These are phyloP conservation scores for Ceratobasidium sp. DNA, from an alignment of 1,284 basidiomycete species.

Conservation along the genomic window DNA sequence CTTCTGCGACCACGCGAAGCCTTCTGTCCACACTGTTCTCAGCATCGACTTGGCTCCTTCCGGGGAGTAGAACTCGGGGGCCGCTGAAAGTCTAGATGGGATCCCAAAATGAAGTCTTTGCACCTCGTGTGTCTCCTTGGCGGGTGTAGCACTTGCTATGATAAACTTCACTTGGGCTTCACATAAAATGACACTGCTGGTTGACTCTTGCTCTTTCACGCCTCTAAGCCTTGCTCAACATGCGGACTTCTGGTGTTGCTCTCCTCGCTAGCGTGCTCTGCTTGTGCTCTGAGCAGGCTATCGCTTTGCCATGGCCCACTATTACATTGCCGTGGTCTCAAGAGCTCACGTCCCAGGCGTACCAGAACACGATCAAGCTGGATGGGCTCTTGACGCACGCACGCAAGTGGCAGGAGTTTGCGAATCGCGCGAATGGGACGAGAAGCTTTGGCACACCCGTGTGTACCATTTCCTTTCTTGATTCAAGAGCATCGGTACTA, in stretches of 20 bases:
- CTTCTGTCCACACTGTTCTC: too few species aligned
- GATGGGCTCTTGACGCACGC: slow-evolving; percentile 27
- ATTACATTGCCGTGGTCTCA: slow-evolving; percentile 1
- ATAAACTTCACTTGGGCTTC: too few species aligned
- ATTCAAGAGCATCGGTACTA: not conserved
- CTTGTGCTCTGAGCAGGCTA: slow-evolving; percentile 5
- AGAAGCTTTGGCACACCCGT: slow-evolving; percentile 26
- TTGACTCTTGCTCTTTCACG: too few species aligned
- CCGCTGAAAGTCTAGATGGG: not conserved
- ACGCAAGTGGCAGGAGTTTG: slow-evolving; percentile 31
- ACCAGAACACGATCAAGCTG: slow-evolving; percentile 21
- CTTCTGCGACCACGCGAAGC: slow-evolving; percentile 25
- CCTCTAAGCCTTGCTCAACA: not conserved
- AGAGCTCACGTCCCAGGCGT: slow-evolving; percentile 29
- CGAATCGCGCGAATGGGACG: slow-evolving; percentile 33
- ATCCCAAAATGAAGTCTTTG: not conserved
- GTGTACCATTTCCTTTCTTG: not conserved
- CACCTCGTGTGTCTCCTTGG: slow-evolving; percentile 16
- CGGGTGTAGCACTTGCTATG: not conserved
- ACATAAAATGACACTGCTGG: too few species aligned
- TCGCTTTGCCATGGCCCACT: not conserved
- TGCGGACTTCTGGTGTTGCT: not conserved
- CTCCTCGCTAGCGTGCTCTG: not conserved
- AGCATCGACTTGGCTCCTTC: too few species aligned
- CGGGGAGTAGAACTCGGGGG: not conserved